Base-by-base conservation (phyloP, 2,329 filamentous ascomycete species). In the Monosporascus sp. region DNA sequence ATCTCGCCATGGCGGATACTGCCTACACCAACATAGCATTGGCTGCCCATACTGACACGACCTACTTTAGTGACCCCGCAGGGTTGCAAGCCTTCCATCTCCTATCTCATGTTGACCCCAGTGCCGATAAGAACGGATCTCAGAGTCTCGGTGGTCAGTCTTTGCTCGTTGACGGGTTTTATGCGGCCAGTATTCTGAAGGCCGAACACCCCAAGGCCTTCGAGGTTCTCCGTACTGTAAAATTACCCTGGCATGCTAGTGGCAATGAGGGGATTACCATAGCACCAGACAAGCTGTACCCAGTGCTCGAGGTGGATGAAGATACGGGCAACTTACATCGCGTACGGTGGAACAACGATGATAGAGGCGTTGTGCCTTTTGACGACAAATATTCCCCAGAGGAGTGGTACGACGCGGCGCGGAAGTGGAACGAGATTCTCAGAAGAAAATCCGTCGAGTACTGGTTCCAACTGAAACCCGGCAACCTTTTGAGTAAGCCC, bases 51-150 rank as follows among this genome's bases (percentile, higher is more conserved):
- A 97, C 93, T 1, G 94, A 99, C 72, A 97, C 84, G 6, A 96
- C 93, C 1, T 97, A 99, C 71, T 97, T 97, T 72, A 91, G 84
- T 22, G 93, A 97, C 57, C 93, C 94, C 0, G 86, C 89, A 2
- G 90, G 93, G 9, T 79, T 99, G 36, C 94, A 99, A 69, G 85
- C 94, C 25, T 95, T 99, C 70, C 94, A 99, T 66, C 77, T 97
- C 47, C 80, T 97, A 27, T 94, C 89, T 0, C 90, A 95, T 68
- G 70, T 60, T 54, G 74, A 62, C 15, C 20, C 60, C 6, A 65
- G 50, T 24, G 42, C 53, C 9, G 34, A 53, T 3, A 45, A 50
- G 7, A 34, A 47, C 5, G 31, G 68, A 1, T 63, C 55, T 1
- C 42, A 31, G 34, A 51, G 49, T 1, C 60, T 76, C 3, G 94